Percentiles rank a stretch among this genome's conserved stretches.
Evolutionary conservation across 306 rosid species (phyloP).

Genomic region (Trifolium subterraneum): DNA sequence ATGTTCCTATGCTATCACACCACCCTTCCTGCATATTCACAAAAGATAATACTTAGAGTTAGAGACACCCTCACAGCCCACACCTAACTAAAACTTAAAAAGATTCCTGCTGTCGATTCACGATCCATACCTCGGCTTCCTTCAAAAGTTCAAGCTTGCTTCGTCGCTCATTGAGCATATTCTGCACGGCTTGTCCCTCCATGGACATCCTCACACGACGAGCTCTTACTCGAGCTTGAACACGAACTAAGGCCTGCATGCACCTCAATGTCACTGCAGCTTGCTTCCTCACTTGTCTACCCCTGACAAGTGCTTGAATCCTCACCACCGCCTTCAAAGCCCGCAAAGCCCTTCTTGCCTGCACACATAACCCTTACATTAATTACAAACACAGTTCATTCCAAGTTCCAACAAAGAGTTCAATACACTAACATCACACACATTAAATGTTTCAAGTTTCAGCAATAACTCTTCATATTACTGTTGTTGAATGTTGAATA

Average conservation of each 20-base stretch:
- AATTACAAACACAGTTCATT: background rate
- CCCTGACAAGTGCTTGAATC: constrained; percentile 96
- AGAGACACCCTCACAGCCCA: background rate
- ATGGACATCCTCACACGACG: constrained; percentile 91
- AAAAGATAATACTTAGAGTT: constrained; percentile 8
- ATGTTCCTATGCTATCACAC: constrained; percentile 92
- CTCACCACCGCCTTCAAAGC: constrained; percentile 97
- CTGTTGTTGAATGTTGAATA: too few species aligned
- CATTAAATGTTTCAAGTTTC: background rate
- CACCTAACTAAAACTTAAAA: background rate
- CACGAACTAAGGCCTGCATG: constrained; percentile 98
- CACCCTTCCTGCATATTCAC: constrained; percentile 76
- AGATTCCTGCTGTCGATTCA: background rate
- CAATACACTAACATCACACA: background rate
- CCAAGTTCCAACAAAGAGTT: background rate
- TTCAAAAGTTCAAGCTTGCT: constrained; percentile 73
- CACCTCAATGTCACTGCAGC: constrained; percentile 97
- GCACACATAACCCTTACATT: constrained; percentile 21
- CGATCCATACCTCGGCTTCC: constrained; percentile 84
- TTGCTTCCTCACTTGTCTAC: constrained; percentile 93
- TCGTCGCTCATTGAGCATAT: constrained; percentile 67
- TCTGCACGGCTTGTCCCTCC: constrained; percentile 94
- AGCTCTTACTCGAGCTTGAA: constrained; percentile 95
- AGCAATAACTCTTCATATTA: background rate
- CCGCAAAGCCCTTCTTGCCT: constrained; percentile 97